Evolutionary conservation across 306 rosid genomes (phyloP).

Genomic region (Amphicarpaea edgeworthii): DNA sequence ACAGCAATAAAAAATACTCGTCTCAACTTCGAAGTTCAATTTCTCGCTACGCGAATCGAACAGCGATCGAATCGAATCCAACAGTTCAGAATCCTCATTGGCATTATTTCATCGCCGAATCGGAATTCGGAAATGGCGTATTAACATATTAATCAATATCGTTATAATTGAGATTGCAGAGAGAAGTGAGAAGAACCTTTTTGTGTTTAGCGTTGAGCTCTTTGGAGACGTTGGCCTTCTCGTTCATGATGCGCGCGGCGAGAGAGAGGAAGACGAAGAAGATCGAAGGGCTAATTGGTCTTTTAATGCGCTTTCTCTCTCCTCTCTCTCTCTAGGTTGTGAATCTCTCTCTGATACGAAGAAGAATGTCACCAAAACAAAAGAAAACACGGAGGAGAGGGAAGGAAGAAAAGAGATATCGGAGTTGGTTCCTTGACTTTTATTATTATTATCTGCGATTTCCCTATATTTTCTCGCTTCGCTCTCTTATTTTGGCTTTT

Average conservation of each 20-base stretch:
- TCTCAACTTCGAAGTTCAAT: conserved; percentile 22
- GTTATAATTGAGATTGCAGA: background rate
- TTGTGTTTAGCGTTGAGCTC: conserved; percentile 97
- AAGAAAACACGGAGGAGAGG: no score
- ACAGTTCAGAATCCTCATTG: background rate
- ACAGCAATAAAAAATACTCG: background rate
- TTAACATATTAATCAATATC: background rate
- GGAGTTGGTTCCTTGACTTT: conserved; percentile 34
- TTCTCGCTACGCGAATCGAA: conserved; percentile 25
- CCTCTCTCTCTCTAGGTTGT: conserved; percentile 42
- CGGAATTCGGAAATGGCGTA: background rate
- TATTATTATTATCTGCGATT: conserved; percentile 6
- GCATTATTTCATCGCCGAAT: conserved; percentile 45
- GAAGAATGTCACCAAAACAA: conserved; percentile 43
- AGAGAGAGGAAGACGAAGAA: conserved; percentile 58
- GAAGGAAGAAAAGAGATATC: conserved; percentile 18
- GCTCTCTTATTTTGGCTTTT: background rate
- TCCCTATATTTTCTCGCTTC: conserved; percentile 27
- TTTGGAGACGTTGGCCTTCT: conserved; percentile 94
- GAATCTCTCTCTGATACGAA: conserved; percentile 36
- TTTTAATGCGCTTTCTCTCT: conserved; percentile 47
- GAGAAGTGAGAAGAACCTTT: conserved; percentile 57
- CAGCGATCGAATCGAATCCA: conserved; percentile 38
- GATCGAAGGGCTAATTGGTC: conserved; percentile 63
- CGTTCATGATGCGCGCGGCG: conserved; percentile 84